Base-by-base conservation (phyloP, 1,284 basidiomycete genomes). In the Xanthoconium separans region DNA sequence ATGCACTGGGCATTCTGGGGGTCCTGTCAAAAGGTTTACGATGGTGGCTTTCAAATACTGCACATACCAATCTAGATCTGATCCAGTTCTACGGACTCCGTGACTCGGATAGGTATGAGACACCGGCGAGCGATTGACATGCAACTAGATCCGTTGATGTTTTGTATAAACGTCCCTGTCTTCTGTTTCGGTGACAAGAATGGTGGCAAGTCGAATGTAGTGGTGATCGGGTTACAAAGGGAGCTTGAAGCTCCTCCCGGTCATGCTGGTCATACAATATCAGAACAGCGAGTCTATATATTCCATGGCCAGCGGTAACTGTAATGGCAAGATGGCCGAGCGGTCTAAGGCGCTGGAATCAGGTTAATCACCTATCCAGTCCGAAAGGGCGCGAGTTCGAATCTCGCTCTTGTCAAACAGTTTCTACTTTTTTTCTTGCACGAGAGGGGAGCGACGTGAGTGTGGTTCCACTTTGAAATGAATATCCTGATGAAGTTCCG, bases 341-440 rank as follows among this genome's bases (percentile, higher is more conserved):
- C 79, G 79, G 79, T 81, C 79, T 76, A 81, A 82, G 80, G 79
- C 80, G 80, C 79, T 71, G 69, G 65, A 68, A 70, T 69, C 68
- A 71, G 70, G 65, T 50, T 42, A 13, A 6, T 7, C 18, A 40
- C 54, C 47, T 55, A 63, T 66, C 64, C 65, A 66, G 64, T 66
- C 64, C 66, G 69, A 69, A 71, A 67, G 65, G 65, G 65, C 65
- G 58, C 62, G 65, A 69, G 65, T 68, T 68, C 69, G 65, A 68
- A 71, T 71, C 69, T 69, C 65, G 57, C 56, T 69, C 62, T 66
- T 70, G 65, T 71, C 69, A 70, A 33, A 22, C 22, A 22, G 22
- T 22, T 55, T 70, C 57, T 30, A 2, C 10, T 22, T 40, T 40
- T 40, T n/a, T 37, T 37, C 36, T 37, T 5, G 36, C 36, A 22